Percentiles rank a stretch among this genome's conserved stretches.
phyloP scores from a whole-genome alignment of 495 filamentous ascomycete genomes.

The Aspergillus ostianus region DNA sequence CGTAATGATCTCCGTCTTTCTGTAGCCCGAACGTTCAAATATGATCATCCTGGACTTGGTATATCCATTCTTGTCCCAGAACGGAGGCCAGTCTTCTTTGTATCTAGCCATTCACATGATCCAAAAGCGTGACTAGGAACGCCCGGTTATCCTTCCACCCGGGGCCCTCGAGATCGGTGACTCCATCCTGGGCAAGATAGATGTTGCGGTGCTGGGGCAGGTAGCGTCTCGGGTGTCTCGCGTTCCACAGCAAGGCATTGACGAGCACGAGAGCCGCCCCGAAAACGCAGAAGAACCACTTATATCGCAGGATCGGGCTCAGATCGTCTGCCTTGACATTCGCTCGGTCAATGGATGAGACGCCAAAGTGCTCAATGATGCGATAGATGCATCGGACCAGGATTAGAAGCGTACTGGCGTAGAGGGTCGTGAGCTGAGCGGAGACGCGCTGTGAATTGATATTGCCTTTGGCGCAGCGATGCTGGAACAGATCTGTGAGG shows the following conservation, averaged over 20 bases:
- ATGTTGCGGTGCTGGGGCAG: constrained; percentile 53
- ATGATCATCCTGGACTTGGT: background rate
- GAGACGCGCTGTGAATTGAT: constrained; percentile 47
- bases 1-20: no score
- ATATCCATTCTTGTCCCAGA: constrained; percentile 9
- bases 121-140: constrained; percentile 1
- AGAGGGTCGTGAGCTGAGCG: constrained; percentile 53
- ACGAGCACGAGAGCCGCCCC: constrained; percentile 57
- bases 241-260: constrained; percentile 54
- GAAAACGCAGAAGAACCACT: constrained; percentile 67
- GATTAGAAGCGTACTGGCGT: constrained; percentile 53
- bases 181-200: constrained; percentile 55
- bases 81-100: constrained; percentile 2
- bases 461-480: constrained; percentile 44
- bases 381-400: constrained; percentile 57
- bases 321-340: constrained; percentile 20
- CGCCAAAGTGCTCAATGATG: constrained; percentile 53
- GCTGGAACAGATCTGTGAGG: constrained; percentile 54
- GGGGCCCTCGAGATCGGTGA: constrained; percentile 51
- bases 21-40: no score
- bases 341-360: constrained; percentile 22
- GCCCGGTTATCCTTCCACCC: constrained; percentile 6
- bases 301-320: constrained; percentile 53
- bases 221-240: constrained; percentile 51
- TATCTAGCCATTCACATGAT: constrained; percentile 7